These are phyloP conservation scores for Melampsora americana DNA, from an alignment of 1,284 basidiomycete species.

Conservation along the genomic window DNA sequence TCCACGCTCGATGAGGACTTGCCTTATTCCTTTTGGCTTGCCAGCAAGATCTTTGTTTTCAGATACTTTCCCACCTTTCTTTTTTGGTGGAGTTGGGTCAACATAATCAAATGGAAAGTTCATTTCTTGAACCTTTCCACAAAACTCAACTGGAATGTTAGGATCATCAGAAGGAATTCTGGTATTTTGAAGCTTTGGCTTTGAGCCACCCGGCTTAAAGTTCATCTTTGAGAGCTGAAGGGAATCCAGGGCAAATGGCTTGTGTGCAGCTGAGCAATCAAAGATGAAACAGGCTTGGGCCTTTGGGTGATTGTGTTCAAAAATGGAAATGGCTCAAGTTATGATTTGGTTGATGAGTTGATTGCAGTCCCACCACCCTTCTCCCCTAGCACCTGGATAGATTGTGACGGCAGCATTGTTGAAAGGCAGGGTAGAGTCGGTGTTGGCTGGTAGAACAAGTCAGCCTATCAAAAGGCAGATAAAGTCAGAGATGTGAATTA, in stretches of 20 bases:
- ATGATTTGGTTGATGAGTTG: not conserved
- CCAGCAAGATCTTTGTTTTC: no score
- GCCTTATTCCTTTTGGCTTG: no score
- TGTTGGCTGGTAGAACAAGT: not conserved
- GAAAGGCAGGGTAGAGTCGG: not conserved
- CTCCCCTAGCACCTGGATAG: not conserved
- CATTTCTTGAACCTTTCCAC: no score
- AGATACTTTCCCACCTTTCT: no score
- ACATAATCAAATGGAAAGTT: no score
- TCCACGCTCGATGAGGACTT: no score
- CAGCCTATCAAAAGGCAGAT: not conserved
- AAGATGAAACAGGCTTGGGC: not conserved
- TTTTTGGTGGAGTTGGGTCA: no score
- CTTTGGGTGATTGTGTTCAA: not conserved
- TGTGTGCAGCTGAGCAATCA: not conserved
- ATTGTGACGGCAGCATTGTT: not conserved
- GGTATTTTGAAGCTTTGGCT: no score
- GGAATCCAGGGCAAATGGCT: not conserved
- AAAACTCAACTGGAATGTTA: no score
- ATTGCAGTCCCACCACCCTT: not conserved
- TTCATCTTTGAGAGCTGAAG: not conserved
- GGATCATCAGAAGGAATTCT: no score
- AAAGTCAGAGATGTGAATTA: not conserved
- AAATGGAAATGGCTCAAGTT: not conserved
- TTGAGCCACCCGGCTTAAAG: no score